Conservation (phyloP, 139 green algal species). For the Chlamydomonas eustigma region DNA sequence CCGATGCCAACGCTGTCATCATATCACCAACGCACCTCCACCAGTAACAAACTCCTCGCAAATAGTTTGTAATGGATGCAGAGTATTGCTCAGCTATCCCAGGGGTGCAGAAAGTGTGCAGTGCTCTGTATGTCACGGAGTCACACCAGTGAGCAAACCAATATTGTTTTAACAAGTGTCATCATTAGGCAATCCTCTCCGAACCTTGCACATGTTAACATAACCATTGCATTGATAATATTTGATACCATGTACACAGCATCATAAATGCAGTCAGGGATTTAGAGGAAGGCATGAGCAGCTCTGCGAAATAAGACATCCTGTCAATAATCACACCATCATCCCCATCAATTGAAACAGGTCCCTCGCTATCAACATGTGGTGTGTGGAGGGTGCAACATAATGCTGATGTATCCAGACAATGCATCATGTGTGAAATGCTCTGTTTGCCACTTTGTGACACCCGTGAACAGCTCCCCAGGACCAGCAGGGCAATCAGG, state of each 20-base stretch:
- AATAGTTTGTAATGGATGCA: constrained; percentile 86
- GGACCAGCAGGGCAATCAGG: neutral
- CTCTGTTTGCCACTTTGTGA: constrained; percentile 86
- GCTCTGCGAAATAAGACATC: too few species aligned
- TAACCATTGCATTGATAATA: too few species aligned
- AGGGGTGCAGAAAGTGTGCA: constrained; percentile 85
- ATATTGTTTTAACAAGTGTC: too few species aligned
- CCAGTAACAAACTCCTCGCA: constrained; percentile 70
- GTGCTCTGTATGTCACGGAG: constrained; percentile 81
- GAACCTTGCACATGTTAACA: too few species aligned
- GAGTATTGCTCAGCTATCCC: constrained; percentile 85
- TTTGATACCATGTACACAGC: neutral
- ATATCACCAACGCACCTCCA: constrained; percentile 72
- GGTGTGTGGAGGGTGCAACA: constrained; percentile 79
- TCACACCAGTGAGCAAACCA: constrained; percentile 65
- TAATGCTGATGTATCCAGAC: constrained; percentile 86
- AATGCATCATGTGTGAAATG: constrained; percentile 91
- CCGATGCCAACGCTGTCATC: constrained; percentile 75
- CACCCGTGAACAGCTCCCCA: constrained; percentile 31
- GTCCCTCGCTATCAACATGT: constrained; percentile 66
- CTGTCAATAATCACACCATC: too few species aligned
- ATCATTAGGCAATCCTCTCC: too few species aligned
- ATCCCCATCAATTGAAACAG: too few species aligned
- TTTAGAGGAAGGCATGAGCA: too few species aligned
- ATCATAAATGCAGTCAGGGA: neutral